Evolutionary conservation across 2,329 filamentous ascomycete species (phyloP), one percentile per base, ranked within the genome.

Genomic region (Claviceps quebecensis): DNA sequence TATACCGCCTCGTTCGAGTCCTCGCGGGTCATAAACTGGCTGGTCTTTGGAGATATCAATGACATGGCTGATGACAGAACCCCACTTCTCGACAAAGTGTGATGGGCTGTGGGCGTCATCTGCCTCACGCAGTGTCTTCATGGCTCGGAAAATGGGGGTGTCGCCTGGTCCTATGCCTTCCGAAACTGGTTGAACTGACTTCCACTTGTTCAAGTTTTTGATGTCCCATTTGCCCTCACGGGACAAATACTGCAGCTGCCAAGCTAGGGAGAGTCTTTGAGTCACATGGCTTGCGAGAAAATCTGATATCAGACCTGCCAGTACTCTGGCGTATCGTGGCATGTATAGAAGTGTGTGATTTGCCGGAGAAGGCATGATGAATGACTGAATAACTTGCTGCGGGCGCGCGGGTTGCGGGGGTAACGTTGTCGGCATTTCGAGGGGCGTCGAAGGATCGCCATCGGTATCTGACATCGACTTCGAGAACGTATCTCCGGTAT

Each of bases 171-270:
- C 86, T 54, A 97, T 93, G 3, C 84, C 81, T 1, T 77, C 75
- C 0, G 87, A 94, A 1, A 95, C 86, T 0, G 89, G 86, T 1
- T 72, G 68, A 1, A 94, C 85, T 17, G 80, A 81, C 65, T 87
- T 78, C 91, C 91, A 97, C 63, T 97, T 97, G 53, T 78, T 81
- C 11, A 96, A 74, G 61, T 97, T 97, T 70, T 97, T 97, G 58
- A 97, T 88, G 62, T 96, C 91, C 91, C 91, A 97, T 69, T 97
- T 97, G 3, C 90, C 90, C 58, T 89, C 86, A 1, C 85, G 87
- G 2, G 86, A 87, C 23, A 97, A 79, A 60, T 93, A 84, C 59
- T 91, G 86, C 16, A 97, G 73, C 67, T 97, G 91, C 90, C 91
- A 97, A 44, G 84, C 87, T 29, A 91, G 78, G 1, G 82, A 86